These are phyloP conservation scores for Syzygium syzygioides DNA, from an alignment of 441 rosid species.

Conservation along the genomic window DNA sequence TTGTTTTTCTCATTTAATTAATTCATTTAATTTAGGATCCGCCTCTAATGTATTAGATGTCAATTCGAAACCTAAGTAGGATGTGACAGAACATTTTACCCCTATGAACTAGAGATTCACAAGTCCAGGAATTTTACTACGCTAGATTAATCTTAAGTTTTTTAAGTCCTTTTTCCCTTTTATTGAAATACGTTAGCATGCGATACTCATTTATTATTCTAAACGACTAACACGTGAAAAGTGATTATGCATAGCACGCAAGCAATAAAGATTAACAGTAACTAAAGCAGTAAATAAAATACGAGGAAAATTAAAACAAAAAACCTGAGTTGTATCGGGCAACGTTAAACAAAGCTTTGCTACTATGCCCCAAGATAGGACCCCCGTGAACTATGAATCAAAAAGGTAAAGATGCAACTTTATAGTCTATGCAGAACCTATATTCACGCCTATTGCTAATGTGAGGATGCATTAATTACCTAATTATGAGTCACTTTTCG, in stretches of 20 bases:
- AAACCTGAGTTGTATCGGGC: neutral
- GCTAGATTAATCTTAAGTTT: neutral
- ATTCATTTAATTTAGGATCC: neutral
- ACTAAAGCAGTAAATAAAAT: neutral
- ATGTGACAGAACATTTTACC: neutral
- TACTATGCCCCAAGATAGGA: neutral
- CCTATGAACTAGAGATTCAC: neutral
- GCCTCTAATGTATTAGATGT: accelerated
- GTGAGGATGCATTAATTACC: neutral
- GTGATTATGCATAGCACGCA: neutral
- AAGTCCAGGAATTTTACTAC: accelerated
- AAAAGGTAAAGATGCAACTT: neutral
- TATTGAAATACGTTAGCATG: neutral
- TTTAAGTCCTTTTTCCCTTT: neutral
- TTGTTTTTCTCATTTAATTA: neutral
- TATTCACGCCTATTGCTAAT: neutral
- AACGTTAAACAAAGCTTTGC: neutral
- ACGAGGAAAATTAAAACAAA: neutral
- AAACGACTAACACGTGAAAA: neutral
- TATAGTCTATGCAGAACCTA: neutral
- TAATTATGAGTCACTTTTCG: neutral
- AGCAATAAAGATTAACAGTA: neutral
- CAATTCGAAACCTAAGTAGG: neutral
- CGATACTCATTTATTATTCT: neutral
- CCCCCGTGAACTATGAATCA: neutral